Conservation (phyloP, 2,329 filamentous ascomycete species). For the Ceratocystis ficicola region DNA sequence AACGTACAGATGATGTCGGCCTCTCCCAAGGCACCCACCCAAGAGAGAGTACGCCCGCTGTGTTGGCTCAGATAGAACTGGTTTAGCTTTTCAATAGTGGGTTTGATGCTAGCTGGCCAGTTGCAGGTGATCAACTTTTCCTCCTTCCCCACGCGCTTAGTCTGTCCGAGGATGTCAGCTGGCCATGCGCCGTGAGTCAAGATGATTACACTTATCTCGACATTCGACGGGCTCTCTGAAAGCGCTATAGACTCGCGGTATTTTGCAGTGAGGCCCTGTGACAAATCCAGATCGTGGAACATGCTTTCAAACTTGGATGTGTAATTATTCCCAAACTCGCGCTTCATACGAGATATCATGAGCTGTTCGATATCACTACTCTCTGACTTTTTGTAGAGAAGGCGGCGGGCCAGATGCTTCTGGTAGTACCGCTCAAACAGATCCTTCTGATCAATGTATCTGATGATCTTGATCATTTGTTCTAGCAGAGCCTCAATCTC, state of each 20-base stretch:
- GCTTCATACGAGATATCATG: constrained; percentile 94
- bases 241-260: constrained; percentile 41
- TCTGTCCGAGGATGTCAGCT: constrained; percentile 65
- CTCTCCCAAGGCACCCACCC: constrained; percentile 59
- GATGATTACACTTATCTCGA: constrained; percentile 74
- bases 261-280: constrained; percentile 63
- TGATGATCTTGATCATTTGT: constrained; percentile 75
- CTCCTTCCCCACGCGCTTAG: constrained; percentile 30
- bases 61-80: constrained; percentile 79
- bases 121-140: constrained; percentile 32
- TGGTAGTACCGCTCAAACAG: constrained; percentile 97
- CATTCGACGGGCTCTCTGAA: constrained; percentile 31
- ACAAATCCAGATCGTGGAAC: constrained; percentile 92
- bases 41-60: constrained; percentile 77
- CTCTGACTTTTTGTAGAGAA: constrained; percentile 79
- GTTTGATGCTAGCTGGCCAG: constrained; percentile 17
- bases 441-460: constrained; percentile 85
- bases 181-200: constrained; percentile 95
- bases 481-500: constrained; percentile 78
- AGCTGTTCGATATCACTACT: constrained; percentile 88
- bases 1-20: constrained; percentile 78
- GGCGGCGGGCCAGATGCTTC: constrained; percentile 78
- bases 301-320: constrained; percentile 89
- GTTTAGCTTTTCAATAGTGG: constrained; percentile 44
- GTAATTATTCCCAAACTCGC: constrained; percentile 88